Evolutionary conservation across 768 basidiomycete species (phyloP), one percentile per base, ranked within the genome.

Genomic region (Dioszegia aurantiaca): DNA sequence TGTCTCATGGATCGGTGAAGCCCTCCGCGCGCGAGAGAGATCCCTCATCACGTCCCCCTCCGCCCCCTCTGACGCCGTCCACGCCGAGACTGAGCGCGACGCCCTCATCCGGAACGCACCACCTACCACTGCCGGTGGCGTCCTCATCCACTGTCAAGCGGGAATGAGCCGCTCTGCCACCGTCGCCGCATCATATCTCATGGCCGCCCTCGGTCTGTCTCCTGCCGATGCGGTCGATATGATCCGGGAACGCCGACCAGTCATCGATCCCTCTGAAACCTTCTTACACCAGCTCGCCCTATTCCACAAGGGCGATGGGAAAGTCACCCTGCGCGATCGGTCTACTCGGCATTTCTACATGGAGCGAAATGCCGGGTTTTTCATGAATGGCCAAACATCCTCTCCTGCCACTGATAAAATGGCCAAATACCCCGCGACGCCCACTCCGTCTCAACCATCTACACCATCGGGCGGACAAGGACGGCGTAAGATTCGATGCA

Each of bases 151-250:
- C 76, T 94, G 92, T 71, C 86, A 89, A 55, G 90, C 89, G 23
- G 92, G 92, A 24, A 81, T 90, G 77, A 90, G 89, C 89, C 84
- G 92, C 23, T 91, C 89, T 63, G 85, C 86, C 6, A 87, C 89
- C 1, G 85, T 94, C 45, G 86, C 88, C 6, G 86, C 89, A 1
- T 92, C 91, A 3, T 95, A 90, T 69, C 79, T 95, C 43, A 93
- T 95, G 89, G 83, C 87, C 67, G 82, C 83, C 3, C 79, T 81
- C 61, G 80, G 84, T 16, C 45, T 84, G 2, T 83, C 86, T 58
- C 79, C 82, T 0, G 78, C 82, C 11, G 77, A 80, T 21, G 90
- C 92, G 4, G 77, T 95, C 12, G 82, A 84, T 23, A 78, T 87
- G 62, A 85, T 94, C 60, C 80, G 80, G 55, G 77, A 82, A 56